Evolutionary conservation across 2,329 filamentous ascomycete species (phyloP).

Genomic region (Fusarium napiforme): DNA sequence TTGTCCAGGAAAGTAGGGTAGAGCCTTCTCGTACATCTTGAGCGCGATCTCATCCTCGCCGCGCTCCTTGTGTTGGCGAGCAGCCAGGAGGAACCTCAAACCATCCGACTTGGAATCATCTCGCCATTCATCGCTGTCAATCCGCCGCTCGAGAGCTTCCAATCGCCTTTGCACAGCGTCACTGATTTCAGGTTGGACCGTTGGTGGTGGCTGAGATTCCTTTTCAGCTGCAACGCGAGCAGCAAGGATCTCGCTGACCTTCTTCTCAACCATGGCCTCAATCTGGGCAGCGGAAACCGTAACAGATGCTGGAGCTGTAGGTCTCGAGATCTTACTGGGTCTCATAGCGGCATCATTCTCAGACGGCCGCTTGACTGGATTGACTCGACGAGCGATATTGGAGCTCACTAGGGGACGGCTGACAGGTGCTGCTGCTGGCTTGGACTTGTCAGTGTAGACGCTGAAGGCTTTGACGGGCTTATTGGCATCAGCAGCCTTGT

Average conservation of each 20-base stretch:
- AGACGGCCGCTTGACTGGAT: conserved; percentile 56
- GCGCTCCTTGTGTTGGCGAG: conserved; percentile 86
- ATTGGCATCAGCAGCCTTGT: conserved; percentile 52
- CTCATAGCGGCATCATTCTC: conserved; percentile 55
- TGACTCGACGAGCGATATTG: conserved; percentile 48
- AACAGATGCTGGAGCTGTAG: conserved; percentile 46
- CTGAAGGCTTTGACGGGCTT: conserved; percentile 87
- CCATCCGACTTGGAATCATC: conserved; percentile 85
- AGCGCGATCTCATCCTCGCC: conserved; percentile 83
- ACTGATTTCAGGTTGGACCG: conserved; percentile 65
- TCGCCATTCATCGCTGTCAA: conserved; percentile 69
- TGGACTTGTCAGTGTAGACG: conserved; percentile 83
- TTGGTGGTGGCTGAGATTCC: conserved; percentile 48
- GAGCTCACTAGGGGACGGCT: conserved; percentile 51
- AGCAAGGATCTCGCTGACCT: conserved; percentile 88
- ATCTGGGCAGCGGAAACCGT: conserved; percentile 79
- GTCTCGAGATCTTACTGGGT: conserved; percentile 58
- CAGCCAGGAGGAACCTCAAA: conserved; percentile 86
- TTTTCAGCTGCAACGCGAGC: conserved; percentile 68
- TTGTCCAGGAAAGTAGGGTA: conserved; percentile 88
- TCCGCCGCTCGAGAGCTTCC: conserved; percentile 86
- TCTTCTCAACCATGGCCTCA: conserved; percentile 91
- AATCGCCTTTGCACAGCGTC: conserved; percentile 84
- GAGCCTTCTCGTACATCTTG: conserved; percentile 85
- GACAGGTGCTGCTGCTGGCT: conserved; percentile 54